phyloP scores from a whole-genome alignment of 2,329 filamentous ascomycete genomes.

The Emmonsiellopsis sp. region DNA sequence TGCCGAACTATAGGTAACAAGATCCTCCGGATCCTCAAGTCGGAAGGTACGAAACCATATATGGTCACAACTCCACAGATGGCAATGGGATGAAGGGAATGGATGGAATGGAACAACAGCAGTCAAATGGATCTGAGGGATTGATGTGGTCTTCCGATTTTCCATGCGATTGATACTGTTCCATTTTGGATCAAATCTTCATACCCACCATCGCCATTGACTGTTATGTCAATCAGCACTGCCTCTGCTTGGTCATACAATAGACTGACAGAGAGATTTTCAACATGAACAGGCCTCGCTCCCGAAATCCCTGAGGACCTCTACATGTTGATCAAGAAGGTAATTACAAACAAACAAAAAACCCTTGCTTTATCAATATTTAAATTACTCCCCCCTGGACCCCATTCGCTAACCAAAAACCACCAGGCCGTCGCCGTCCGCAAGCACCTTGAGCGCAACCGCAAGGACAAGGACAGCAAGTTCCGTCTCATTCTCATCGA shows the following conservation, averaged over 20 bases:
- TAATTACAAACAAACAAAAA: conserved; percentile 30
- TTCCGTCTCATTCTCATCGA: conserved; percentile 99
- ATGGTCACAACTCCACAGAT: conserved; percentile 9
- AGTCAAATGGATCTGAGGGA: conserved; percentile 3
- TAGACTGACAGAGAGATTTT: conserved; percentile 79
- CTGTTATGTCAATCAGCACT: conserved; percentile 19
- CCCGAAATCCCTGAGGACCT: conserved; percentile 99
- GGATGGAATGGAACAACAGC: conserved; percentile 12
- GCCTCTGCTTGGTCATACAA: conserved; percentile 74
- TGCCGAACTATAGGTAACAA: conserved; percentile 68
- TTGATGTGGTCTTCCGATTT: neutral
- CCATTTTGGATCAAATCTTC: neutral
- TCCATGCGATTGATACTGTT: neutral
- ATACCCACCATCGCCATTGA: neutral
- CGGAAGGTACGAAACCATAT: conserved; percentile 62
- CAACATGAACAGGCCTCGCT: conserved; percentile 69
- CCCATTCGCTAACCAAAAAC: neutral
- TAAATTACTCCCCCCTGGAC: neutral
- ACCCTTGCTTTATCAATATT: neutral
- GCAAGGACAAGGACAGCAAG: conserved; percentile 99
- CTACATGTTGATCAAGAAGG: conserved; percentile 99
- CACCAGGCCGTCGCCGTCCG: conserved; percentile 85
- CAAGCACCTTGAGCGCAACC: conserved; percentile 99
- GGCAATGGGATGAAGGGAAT: conserved; percentile 9
- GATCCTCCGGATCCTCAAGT: conserved; percentile 98